Base-by-base conservation (phyloP, 768 basidiomycete species). In the Roridomyces roridus region DNA sequence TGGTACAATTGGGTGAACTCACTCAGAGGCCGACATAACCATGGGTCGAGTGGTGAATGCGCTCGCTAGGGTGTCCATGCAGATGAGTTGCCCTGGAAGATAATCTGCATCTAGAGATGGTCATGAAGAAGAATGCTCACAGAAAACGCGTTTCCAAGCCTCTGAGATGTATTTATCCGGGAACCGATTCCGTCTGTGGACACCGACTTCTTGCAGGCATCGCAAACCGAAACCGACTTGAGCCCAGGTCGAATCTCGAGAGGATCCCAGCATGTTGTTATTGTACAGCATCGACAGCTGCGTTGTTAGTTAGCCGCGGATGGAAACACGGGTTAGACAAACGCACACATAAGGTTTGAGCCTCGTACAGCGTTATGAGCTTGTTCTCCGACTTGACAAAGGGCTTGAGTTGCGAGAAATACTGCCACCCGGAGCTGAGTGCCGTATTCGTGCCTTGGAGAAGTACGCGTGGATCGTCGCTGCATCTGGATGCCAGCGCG, bases 21-120 rank as follows among this genome's bases (percentile, higher is more conserved):
- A 82, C 78, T 87, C 86, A 55, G 81, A 80, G 42, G 85, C 82
- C 41, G 82, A 78, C 5, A 87, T 74, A 4, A 82, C 79, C 51
- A 81, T 74, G 0, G 86, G 85, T 12, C 87, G 74, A 17, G 88
- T 87, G 34, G 85, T 69, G 24, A 75, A 75, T 8, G 70, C 65
- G 17, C 76, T 76, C 54, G 59, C 46, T 24, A 53, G 34, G 12
- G 39, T 54, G 54, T 65, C 64, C 9, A 60, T 36, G 10, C 56
- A 23, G 14, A 67, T 48, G 12, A 73, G 42, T 17, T 66, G 31
- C 58, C 58, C 53, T 42, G 20, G 14, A 31, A 31, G 9, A 6
- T 4, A n/a, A 29, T 18, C 21, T 5, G 20, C 37, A 12, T 23
- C 12, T 6, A 25, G 17, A n/a, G 20, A 50, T 8, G 31, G 15